Conservation (phyloP, 257 asterid species). For the Linderniella brevidens region DNA sequence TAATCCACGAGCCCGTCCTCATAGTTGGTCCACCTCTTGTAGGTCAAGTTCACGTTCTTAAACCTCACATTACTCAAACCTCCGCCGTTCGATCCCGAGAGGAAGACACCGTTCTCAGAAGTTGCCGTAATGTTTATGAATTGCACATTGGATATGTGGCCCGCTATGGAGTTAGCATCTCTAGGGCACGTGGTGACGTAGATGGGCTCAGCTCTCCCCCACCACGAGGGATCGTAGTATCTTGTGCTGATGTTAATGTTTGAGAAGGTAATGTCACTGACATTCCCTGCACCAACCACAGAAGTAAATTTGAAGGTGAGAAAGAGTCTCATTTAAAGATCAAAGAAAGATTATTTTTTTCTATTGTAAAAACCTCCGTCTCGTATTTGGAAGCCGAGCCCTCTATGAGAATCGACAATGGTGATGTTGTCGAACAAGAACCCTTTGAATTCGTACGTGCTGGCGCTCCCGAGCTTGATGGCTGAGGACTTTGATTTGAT, state of each 20-base stretch:
- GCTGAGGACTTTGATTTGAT: conserved; percentile 82
- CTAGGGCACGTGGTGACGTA: conserved; percentile 72
- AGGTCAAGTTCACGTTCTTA: conserved; percentile 42
- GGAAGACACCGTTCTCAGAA: conserved; percentile 74
- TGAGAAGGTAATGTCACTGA: conserved; percentile 64
- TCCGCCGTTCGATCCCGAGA: conserved; percentile 68
- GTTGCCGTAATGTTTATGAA: conserved; percentile 68
- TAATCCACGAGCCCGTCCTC: conserved; percentile 56
- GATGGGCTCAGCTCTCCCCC: conserved; percentile 97
- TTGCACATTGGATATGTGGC: conserved; percentile 50
- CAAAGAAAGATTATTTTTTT: too few species aligned
- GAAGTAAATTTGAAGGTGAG: not conserved
- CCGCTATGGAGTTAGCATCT: conserved; percentile 36
- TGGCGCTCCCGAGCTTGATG: conserved; percentile 87
- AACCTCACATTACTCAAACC: conserved; percentile 45
- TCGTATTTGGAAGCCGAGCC: conserved; percentile 75
- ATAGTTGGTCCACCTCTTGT: conserved; percentile 70
- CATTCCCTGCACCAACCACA: conserved; percentile 41
- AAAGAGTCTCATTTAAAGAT: too few species aligned
- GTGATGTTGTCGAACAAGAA: conserved; percentile 68
- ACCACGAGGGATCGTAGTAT: conserved; percentile 80
- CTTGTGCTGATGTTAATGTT: conserved; percentile 74
- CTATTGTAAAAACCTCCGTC: conserved; percentile 52
- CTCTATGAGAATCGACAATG: conserved; percentile 67
- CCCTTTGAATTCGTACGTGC: conserved; percentile 39